phyloP scores from a whole-genome alignment of 2,329 filamentous ascomycete species.

The Botryotinia convoluta region DNA sequence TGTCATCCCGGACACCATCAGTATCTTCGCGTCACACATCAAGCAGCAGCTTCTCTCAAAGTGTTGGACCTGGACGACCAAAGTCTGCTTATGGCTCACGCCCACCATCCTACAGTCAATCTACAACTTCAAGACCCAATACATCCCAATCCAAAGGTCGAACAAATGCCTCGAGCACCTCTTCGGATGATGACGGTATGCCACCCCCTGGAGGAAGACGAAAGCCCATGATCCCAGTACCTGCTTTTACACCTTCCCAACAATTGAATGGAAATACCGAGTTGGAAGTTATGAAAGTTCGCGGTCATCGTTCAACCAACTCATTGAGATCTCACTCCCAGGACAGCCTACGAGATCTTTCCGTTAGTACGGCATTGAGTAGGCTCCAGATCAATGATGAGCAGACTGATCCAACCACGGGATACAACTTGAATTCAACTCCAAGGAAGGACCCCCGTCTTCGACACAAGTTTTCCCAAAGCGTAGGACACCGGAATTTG shows the following conservation, averaged over 20 bases:
- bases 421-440: conserved; percentile 23
- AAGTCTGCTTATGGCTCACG: conserved; percentile 41
- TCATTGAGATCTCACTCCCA: conserved; percentile 27
- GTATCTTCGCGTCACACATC: conserved; percentile 45
- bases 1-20: conserved; percentile 42
- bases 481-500: conserved; percentile 26
- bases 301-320: conserved; percentile 36
- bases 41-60: conserved; percentile 54
- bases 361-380: conserved; percentile 41
- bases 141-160: conserved; percentile 42
- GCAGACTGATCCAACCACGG: conserved; percentile 24
- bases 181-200: conserved; percentile 37
- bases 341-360: conserved; percentile 37
- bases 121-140: conserved; percentile 47
- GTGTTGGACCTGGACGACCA: conserved; percentile 54
- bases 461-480: conserved; percentile 30
- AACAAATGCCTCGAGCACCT: conserved; percentile 43
- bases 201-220: conserved; percentile 41
- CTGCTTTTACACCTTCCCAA: conserved; percentile 34
- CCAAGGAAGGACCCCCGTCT: conserved; percentile 22
- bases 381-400: conserved; percentile 33
- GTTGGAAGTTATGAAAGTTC: conserved; percentile 32
- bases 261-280: conserved; percentile 28
- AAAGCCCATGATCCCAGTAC: conserved; percentile 50
- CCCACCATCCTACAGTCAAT: conserved; percentile 49